Base-by-base conservation (phyloP, 2,329 filamentous ascomycete genomes). In the Scleromitrula shiraiana region DNA sequence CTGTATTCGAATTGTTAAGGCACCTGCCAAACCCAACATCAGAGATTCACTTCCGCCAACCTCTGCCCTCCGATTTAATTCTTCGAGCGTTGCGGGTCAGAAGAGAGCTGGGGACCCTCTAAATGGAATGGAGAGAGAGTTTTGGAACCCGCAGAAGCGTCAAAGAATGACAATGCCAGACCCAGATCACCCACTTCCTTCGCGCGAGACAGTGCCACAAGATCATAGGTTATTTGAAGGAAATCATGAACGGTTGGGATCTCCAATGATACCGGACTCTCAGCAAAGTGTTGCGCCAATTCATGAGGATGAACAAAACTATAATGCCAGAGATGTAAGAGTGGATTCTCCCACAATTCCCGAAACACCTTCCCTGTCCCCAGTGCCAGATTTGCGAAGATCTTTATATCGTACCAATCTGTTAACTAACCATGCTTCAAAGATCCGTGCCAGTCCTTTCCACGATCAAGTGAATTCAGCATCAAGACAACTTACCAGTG, bases 31-130 rank as follows among this genome's bases (percentile, higher is more conserved):
- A n/a, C 51, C 58, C 12, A 52, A 42, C 9, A 37, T 57, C 8
- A 56, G 61, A 50, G 62, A 64, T 35, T 64, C 62, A 2, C 56
- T 64, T 22, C 60, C 61, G 27, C 61, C 62, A n/a, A 59, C 54
- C 9, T 64, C 62, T 9, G 58, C 55, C 12, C 53, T 64, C n/a
- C 55, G 61, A 45, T 64, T 53, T 30, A 51, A 61, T 26, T 55
- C 58, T 14, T 23, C 41, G 10, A 45, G 29, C 22, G 19, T 32
- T 20, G 17, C 32, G 9, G 49, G 41, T 20, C 54, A 51, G 32
- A 63, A 63, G 40, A 55, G 60, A 54, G 50, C 42, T 7, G 51
- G 60, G 43, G 52, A 57, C 35, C 47, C 26, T 7, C 54, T 49
- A n/a, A 26, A 46, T 27, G 36, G 39, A 40, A 35, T 30, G 12